These are phyloP conservation scores for Cryphonectria radicalis DNA, from an alignment of 2,329 filamentous ascomycete genomes.

Conservation along the genomic window DNA sequence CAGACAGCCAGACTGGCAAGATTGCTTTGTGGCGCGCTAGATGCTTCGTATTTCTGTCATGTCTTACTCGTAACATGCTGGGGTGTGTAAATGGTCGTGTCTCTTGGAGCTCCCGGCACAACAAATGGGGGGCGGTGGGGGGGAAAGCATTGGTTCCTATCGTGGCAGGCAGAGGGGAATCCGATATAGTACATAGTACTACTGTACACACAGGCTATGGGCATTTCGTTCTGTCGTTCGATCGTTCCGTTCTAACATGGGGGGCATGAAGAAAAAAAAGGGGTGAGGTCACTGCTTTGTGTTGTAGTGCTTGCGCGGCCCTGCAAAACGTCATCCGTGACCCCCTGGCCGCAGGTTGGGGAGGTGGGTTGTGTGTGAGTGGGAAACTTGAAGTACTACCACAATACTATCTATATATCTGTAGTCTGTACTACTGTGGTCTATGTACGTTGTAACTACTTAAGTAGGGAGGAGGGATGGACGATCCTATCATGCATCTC, in stretches of 20 bases:
- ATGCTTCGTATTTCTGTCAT: constrained; percentile 2
- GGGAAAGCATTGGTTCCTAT: neutral
- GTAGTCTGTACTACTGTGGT: neutral
- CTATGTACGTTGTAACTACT: neutral
- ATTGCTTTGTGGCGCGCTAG: neutral
- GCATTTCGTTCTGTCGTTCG: neutral
- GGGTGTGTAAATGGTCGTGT: neutral
- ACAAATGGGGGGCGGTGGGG: neutral
- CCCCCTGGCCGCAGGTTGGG: neutral
- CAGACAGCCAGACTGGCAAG: neutral
- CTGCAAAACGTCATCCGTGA: neutral
- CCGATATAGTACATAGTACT: neutral
- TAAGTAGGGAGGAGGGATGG: neutral
- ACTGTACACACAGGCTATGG: neutral
- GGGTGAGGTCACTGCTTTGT: neutral
- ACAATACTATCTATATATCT: neutral
- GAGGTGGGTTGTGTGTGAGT: neutral
- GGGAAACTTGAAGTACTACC: neutral
- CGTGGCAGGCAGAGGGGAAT: neutral
- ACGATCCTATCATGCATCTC: neutral
- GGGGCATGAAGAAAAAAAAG: neutral
- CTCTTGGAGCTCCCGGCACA: neutral
- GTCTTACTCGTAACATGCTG: neutral
- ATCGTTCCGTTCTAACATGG: neutral
- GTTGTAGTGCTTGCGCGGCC: constrained; percentile 8